Conservation (phyloP, 495 filamentous ascomycete species). For the Xylaria castorea region DNA sequence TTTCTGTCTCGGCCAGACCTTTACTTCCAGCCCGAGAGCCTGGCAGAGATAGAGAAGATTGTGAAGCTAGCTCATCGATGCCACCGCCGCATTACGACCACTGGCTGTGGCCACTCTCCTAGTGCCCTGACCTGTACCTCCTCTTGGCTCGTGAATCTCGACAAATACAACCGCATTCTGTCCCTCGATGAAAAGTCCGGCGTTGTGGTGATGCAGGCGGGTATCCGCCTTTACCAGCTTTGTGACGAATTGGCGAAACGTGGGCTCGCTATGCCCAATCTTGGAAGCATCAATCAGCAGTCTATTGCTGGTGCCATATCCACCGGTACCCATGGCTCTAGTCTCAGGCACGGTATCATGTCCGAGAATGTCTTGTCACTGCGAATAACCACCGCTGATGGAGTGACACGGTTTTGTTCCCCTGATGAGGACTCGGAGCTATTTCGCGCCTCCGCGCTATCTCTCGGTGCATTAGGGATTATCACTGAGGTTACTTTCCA, state of each 20-base stretch:
- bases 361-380: slow-evolving; percentile 75
- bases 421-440: slow-evolving; percentile 72
- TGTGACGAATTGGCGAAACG: slow-evolving; percentile 70
- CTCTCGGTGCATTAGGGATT: slow-evolving; percentile 88
- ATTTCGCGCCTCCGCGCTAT: slow-evolving; percentile 87
- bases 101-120: slow-evolving; percentile 89
- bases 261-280: slow-evolving; percentile 82
- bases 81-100: slow-evolving; percentile 77
- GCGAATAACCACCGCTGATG: slow-evolving; percentile 83
- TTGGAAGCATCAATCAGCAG: slow-evolving; percentile 95
- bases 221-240: slow-evolving; percentile 79
- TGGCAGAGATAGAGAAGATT: slow-evolving; percentile 81
- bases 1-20: slow-evolving; percentile 87
- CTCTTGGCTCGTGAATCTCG: slow-evolving; percentile 92
- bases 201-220: slow-evolving; percentile 78
- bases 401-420: slow-evolving; percentile 76
- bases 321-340: slow-evolving; percentile 92
- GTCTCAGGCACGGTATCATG: slow-evolving; percentile 80
- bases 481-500: slow-evolving; percentile 86
- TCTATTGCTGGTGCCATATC: slow-evolving; percentile 91
- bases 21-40: slow-evolving; percentile 80
- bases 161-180: slow-evolving; percentile 76
- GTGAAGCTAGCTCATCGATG: slow-evolving; percentile 81
- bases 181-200: slow-evolving; percentile 67
- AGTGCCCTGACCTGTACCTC: slow-evolving; percentile 93